phyloP scores from a whole-genome alignment of 2,329 filamentous ascomycete species.

The Aspergillus uvarum region DNA sequence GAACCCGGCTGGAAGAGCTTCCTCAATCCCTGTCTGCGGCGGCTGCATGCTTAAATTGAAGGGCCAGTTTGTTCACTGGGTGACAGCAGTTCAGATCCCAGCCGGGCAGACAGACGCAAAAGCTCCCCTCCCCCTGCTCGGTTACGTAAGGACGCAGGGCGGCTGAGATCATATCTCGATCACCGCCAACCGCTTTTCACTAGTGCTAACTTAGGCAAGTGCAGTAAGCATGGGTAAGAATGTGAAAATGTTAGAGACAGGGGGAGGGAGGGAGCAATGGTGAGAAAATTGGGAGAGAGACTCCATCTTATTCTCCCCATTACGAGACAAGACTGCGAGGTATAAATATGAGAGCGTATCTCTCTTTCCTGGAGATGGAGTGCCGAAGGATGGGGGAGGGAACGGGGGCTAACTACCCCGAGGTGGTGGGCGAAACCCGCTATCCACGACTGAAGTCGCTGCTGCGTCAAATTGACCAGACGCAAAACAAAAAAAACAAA shows the following conservation, averaged over 20 bases:
- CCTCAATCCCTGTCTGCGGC: neutral
- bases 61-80: neutral
- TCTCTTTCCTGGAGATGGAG: neutral
- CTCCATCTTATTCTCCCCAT: neutral
- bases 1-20: neutral
- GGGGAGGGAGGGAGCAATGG: neutral
- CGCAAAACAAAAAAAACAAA: too few species aligned
- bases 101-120: neutral
- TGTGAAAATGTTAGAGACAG: neutral
- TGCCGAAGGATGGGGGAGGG: neutral
- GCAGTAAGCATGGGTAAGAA: neutral
- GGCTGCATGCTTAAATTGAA: constrained; percentile 8
- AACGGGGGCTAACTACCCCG: neutral
- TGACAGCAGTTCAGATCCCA: constrained; percentile 1
- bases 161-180: constrained; percentile 12
- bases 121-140: neutral
- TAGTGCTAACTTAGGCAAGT: neutral
- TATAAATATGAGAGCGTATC: constrained; percentile 5
- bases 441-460: neutral
- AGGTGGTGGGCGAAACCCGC: neutral
- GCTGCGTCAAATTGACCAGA: neutral
- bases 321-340: neutral
- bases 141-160: constrained; percentile 16
- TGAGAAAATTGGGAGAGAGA: neutral
- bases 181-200: neutral